A percentile compares a stretch with the other conserved stretches of the same genome.
Conservation (phyloP, 2,329 filamentous ascomycete species). For the Pseudogymnoascus sp. region DNA sequence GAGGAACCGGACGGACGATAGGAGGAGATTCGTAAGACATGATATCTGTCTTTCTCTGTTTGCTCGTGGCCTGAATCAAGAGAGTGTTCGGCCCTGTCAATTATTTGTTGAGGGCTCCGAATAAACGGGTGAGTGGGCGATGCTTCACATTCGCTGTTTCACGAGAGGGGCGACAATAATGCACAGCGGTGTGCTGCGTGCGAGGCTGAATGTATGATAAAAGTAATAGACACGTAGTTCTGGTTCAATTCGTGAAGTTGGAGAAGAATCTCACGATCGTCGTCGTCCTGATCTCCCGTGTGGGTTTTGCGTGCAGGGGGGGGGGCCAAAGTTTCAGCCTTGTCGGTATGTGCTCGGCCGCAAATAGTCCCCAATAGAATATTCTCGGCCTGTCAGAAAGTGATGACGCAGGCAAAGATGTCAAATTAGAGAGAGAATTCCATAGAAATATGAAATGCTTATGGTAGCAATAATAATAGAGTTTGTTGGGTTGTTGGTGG, state of each 20-base stretch:
- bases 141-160: background rate
- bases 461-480: background rate
- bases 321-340: background rate
- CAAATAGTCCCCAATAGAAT: conserved; percentile 7
- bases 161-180: background rate
- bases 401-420: background rate
- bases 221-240: background rate
- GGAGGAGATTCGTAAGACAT: conserved; percentile 37
- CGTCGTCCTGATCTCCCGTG: background rate
- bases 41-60: conserved; percentile 17
- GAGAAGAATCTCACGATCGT: background rate
- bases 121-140: background rate
- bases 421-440: background rate
- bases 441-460: conserved; percentile 1
- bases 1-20: conserved; percentile 62
- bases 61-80: background rate
- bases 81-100: background rate
- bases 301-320: background rate
- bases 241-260: background rate
- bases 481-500: background rate
- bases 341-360: background rate
- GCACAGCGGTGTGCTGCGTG: background rate
- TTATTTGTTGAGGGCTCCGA: background rate
- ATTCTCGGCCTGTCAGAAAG: background rate
- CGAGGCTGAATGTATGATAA: background rate